Evolutionary conservation across 345 rosid genomes (phyloP), one percentile per base, ranked within the genome.

Genomic region (Brassica carinata): DNA sequence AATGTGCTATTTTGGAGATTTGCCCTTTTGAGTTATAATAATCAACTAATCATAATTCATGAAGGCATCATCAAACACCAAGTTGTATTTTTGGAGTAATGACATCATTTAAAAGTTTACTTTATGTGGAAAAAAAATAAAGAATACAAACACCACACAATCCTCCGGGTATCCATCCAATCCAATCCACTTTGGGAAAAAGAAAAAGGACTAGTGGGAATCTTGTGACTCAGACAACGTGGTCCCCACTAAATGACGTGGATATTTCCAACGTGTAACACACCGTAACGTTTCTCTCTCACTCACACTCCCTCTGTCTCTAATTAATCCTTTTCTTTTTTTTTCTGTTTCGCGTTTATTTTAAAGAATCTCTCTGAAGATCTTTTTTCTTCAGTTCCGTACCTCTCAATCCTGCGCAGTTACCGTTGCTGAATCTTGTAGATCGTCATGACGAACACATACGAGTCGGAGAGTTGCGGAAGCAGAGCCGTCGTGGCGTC

Each of bases 401-500:
- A 48, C 59, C 76, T 34, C 55, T 63, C 76, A 18, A 3, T 71
- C 23, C 59, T 6, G 7, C 13, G 1, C 62, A 45, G 57, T 51
- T 51, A 51, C 57, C 57, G 15, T 51, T 14, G 57, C 45, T 67
- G 68, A 67, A 43, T 79, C 59, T 70, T 6, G n/a, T 55, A 23
- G 62, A 40, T 67, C 71, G 31, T 29, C 29, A 95, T 95, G 99
- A 89, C 92, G 83, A 88, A 88, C 78, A 96, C 89, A 53, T 97
- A 93, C 33, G 97, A 91, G 69, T 62, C 87, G 2, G 99, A 96
- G 90, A 96, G 98, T 77, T 91, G 98, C 67, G 97, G 94, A 5
- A 96, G 98, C 74, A 82, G 96, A 83, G 91, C 91, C 31, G 57
- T 76, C 43, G 89, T 82, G 59, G 88, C 83, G 72, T 91, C 89